Evolutionary conservation across 495 filamentous ascomycete species (phyloP), one percentile per base, ranked within the genome.

Genomic region (Annulohypoxylon bovei): DNA sequence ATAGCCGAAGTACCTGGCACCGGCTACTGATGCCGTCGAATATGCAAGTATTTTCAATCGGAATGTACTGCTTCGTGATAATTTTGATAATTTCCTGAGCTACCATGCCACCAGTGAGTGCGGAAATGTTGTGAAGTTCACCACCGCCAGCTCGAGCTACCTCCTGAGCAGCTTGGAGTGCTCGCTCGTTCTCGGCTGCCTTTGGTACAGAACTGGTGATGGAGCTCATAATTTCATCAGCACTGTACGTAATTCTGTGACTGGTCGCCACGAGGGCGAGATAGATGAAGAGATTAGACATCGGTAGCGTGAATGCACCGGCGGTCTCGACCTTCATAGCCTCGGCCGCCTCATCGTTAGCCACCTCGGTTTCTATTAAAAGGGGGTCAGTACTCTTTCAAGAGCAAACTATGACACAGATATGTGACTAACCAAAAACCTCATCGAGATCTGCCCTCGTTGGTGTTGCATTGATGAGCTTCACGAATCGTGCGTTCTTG

Each of bases 1-100:
- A 85, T 72, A 85, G 69, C 64, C 80, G 80, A 69, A 93, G 86
- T 68, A 96, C 91, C 76, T 90, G 89, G 60, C 86, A 91, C 79
- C 88, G 89, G 80, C 94, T 96, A 62, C 78, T 82, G 22, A 97
- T 90, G 47, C 95, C 95, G 82, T 98, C 94, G 76, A 96, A 97
- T 59, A 98, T 83, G 77, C 93, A 95, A 8, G 92, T 95, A 78
- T 97, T 95, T 75, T 98, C 93, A 59, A 97, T 87, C 16, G 95
- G 95, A 11, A 97, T 87, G 83, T 99, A 99, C 84, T 99, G 95
- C 79, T 93, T 89, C 52, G 95, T 99, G 65, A 98, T 85, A 27
- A 97, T 90, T 85, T 99, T 99, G 77, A 98, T 93, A 28, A 93
- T 87, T 83, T 99, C 95, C 81, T 99, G 95, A 28, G 94, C 93